A percentile compares a stretch with the other conserved stretches of the same genome.
These are phyloP conservation scores for Phialophora verrucosa DNA, from an alignment of 2,329 filamentous ascomycete genomes.

Conservation along the genomic window DNA sequence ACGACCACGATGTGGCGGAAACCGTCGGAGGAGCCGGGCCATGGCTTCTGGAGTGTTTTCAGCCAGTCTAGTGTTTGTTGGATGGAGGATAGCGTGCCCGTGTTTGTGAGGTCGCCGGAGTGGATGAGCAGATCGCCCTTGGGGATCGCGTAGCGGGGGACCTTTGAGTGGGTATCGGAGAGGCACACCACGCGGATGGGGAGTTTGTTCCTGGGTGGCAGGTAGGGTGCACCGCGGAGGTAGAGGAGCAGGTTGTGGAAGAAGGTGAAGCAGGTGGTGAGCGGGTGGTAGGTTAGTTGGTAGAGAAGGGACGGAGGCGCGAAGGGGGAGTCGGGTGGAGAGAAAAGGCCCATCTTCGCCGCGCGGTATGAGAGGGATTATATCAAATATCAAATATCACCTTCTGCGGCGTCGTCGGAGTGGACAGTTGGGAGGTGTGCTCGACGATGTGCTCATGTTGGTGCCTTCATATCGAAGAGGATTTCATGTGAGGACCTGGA, in stretches of 20 bases:
- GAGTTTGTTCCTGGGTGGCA: slow-evolving; percentile 58
- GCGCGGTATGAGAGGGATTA: not conserved
- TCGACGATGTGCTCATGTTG: not conserved
- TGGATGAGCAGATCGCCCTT: slow-evolving; percentile 86
- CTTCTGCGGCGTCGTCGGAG: not conserved
- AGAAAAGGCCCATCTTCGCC: slow-evolving; percentile 27
- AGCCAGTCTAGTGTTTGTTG: slow-evolving; percentile 88
- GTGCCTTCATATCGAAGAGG: not conserved
- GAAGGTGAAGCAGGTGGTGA: slow-evolving; percentile 66
- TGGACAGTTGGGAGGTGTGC: not conserved
- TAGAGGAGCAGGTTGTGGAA: slow-evolving; percentile 69
- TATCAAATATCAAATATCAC: not conserved
- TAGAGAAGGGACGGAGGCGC: slow-evolving; percentile 62
- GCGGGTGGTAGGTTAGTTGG: slow-evolving; percentile 70
- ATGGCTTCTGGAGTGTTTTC: slow-evolving; percentile 55
- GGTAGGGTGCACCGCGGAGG: slow-evolving; percentile 70
- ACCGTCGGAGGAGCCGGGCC: slow-evolving; percentile 50
- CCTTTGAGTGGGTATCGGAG: slow-evolving; percentile 81
- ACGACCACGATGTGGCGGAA: slow-evolving; percentile 83
- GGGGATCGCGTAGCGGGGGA: slow-evolving; percentile 56
- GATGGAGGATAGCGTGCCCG: slow-evolving; percentile 73
- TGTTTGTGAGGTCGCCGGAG: slow-evolving; percentile 81
- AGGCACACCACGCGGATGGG: slow-evolving; percentile 82
- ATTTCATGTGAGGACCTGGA: slow-evolving; percentile 1
- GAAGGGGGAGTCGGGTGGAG: slow-evolving; percentile 48